Conservation (phyloP, 106 monocot genomes). For the Agapanthus africanus region DNA sequence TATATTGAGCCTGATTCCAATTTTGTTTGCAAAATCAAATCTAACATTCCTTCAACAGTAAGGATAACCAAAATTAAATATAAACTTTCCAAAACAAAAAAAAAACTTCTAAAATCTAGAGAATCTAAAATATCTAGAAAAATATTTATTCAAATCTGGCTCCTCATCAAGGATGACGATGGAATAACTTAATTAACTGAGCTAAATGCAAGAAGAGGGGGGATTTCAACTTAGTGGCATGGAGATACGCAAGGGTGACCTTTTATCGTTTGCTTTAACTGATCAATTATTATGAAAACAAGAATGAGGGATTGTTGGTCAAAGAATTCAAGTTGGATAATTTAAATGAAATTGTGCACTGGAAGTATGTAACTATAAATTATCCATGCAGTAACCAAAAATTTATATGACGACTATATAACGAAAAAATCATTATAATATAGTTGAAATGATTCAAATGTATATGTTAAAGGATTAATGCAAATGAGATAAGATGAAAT, state of each 20-base stretch:
- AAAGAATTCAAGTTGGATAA: background rate
- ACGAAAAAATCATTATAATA: slow-evolving; percentile 1
- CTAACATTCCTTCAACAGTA: too few species aligned
- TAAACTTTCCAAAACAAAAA: too few species aligned
- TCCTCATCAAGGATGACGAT: background rate
- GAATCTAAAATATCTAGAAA: too few species aligned
- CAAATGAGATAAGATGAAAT: background rate
- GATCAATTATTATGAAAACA: background rate
- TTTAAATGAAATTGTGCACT: background rate
- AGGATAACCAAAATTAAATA: too few species aligned
- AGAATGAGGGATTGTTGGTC: background rate
- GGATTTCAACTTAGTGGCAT: background rate
- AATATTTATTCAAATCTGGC: too few species aligned
- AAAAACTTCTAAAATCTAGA: too few species aligned
- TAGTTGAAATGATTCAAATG: too few species aligned
- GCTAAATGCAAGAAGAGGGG: background rate
- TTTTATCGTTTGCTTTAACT: background rate
- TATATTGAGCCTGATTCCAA: too few species aligned
- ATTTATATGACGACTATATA: background rate
- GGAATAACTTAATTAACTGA: background rate
- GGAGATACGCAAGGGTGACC: background rate
- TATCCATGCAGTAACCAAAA: background rate
- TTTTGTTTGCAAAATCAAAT: too few species aligned
- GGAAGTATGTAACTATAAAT: background rate
- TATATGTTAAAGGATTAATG: background rate